Conservation (phyloP, 257 asterid species). For the Ilex aquifolium region DNA sequence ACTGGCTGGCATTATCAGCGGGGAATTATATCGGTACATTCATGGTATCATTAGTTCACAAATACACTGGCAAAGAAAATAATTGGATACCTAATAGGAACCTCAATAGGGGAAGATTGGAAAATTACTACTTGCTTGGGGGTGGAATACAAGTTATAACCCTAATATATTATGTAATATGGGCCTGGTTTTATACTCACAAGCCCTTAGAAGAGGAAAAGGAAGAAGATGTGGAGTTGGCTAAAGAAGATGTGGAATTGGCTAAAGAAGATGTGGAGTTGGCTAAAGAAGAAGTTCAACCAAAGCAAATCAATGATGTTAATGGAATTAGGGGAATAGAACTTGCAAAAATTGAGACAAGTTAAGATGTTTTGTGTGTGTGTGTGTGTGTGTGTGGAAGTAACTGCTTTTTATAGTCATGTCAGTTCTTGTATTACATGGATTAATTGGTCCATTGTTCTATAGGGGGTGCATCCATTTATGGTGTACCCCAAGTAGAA, state of each 20-base stretch:
- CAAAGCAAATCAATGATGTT: slow-evolving; percentile 18
- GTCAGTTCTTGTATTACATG: too few relatives aligned
- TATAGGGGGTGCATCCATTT: too few relatives aligned
- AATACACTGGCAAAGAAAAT: slow-evolving; percentile 31
- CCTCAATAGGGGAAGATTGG: slow-evolving; percentile 58
- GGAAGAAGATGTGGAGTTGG: slow-evolving; percentile 14
- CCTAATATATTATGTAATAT: slow-evolving; percentile 42
- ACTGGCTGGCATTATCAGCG: slow-evolving; percentile 47
- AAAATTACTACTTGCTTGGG: slow-evolving; percentile 60
- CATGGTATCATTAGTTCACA: slow-evolving; percentile 51
- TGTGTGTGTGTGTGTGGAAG: too few relatives aligned
- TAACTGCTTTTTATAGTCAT: too few relatives aligned
- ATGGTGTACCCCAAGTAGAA: too few relatives aligned
- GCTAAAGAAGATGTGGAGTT: slow-evolving; percentile 19
- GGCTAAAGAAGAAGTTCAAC: not conserved
- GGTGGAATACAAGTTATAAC: slow-evolving; percentile 54
- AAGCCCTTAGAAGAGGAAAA: slow-evolving; percentile 46
- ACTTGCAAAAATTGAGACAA: slow-evolving; percentile 12
- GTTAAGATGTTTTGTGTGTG: too few relatives aligned
- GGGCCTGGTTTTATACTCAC: slow-evolving; percentile 50
- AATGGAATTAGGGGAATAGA: slow-evolving; percentile 17
- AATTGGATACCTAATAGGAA: slow-evolving; percentile 79
- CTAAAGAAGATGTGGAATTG: slow-evolving; percentile 10
- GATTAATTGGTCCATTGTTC: too few relatives aligned
- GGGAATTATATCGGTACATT: slow-evolving; percentile 61